Evolutionary conservation across 169 alveolate genomes (phyloP).

Genomic region (Cryptosporidium andersoni): DNA sequence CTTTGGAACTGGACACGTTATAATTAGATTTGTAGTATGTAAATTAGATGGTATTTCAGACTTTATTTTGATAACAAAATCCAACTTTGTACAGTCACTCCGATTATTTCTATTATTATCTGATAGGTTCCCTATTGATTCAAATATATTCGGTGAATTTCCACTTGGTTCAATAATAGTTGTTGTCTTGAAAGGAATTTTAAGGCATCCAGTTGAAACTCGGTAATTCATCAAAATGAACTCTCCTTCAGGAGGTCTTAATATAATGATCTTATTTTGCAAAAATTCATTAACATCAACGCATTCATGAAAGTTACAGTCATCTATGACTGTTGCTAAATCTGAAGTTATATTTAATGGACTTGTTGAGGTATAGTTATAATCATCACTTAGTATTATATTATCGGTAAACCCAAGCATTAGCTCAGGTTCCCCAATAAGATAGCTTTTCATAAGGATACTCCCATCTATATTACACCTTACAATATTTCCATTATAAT

Average conservation of each 20-base stretch:
- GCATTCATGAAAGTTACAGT: slow-evolving; percentile 93
- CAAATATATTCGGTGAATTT: not conserved
- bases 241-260: slow-evolving; percentile 97
- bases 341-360: not conserved
- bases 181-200: slow-evolving; percentile 83
- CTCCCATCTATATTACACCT: slow-evolving; percentile 92
- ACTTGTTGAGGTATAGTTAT: slow-evolving; percentile 9
- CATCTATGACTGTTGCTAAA: slow-evolving; percentile 81
- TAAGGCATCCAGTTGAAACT: slow-evolving; percentile 76
- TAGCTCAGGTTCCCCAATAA: slow-evolving; percentile 88
- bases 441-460: slow-evolving; percentile 88
- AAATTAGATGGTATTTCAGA: slow-evolving; percentile 88
- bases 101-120: not conserved
- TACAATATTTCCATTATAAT: slow-evolving; percentile 86
- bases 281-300: slow-evolving; percentile 90
- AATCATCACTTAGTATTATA: slow-evolving; percentile 66
- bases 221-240: slow-evolving; percentile 94
- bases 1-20: slow-evolving; percentile 86
- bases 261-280: slow-evolving; percentile 82
- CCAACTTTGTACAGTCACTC: slow-evolving; percentile 79
- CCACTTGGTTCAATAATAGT: slow-evolving; percentile 69
- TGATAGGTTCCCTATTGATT: slow-evolving; percentile 61
- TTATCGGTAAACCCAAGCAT: slow-evolving; percentile 88
- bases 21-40: slow-evolving; percentile 83
- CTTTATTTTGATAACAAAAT: slow-evolving; percentile 82